Conservation (phyloP, 2,329 filamentous ascomycete species). For the Penicillium glabrum region DNA sequence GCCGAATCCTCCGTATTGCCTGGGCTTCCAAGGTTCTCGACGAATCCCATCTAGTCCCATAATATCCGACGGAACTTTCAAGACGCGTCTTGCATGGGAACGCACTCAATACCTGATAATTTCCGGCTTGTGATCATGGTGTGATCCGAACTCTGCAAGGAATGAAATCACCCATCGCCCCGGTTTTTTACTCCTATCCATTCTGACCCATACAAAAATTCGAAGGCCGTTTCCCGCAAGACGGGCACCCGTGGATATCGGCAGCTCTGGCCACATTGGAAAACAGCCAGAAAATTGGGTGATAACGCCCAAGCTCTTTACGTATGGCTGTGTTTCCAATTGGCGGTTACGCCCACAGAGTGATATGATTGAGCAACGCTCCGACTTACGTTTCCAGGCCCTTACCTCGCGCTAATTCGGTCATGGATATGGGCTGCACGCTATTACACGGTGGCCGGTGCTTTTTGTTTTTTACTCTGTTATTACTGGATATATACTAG, state of each 20-base stretch:
- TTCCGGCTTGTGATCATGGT: slow-evolving; percentile 18
- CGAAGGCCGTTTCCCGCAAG: not conserved
- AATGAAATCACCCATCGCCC: slow-evolving; percentile 1
- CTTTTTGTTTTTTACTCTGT: not conserved
- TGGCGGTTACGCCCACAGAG: slow-evolving; percentile 16
- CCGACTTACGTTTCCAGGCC: slow-evolving; percentile 5
- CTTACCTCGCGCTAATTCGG: slow-evolving; percentile 15
- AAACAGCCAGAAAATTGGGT: not conserved
- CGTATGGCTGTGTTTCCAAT: slow-evolving; percentile 20
- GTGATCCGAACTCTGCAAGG: slow-evolving; percentile 13
- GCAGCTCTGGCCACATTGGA: not conserved
- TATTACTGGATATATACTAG: not conserved
- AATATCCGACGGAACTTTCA: not conserved
- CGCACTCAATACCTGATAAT: not conserved
- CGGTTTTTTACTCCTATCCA: not conserved
- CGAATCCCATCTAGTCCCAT: not conserved
- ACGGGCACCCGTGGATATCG: not conserved
- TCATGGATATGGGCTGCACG: not conserved
- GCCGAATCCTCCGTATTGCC: not conserved
- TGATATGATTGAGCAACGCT: slow-evolving; percentile 18
- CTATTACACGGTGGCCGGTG: not conserved
- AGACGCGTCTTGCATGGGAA: not conserved
- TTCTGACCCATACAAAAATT: not conserved
- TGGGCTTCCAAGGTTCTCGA: not conserved
- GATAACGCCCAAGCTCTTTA: not conserved